Conservation (phyloP, 202 grass and related monocot species). For the Miscanthus sacchariflorus region DNA sequence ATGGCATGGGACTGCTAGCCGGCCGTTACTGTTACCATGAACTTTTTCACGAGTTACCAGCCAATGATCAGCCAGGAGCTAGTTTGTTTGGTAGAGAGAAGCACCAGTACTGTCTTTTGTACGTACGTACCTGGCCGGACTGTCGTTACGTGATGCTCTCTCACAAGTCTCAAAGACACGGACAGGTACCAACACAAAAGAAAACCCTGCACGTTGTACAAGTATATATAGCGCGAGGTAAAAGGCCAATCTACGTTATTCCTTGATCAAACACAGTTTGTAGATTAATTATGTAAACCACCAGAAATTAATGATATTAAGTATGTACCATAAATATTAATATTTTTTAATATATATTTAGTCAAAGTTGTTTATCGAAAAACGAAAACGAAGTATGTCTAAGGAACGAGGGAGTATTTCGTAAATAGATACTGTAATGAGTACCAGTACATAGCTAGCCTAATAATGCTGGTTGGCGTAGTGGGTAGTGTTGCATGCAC, state of each 20-base stretch:
- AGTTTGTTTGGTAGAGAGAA: neutral
- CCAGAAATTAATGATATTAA: no score
- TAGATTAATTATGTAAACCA: no score
- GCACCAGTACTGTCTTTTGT: neutral
- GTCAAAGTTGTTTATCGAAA: no score
- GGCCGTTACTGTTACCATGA: neutral
- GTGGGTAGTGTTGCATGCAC: slow-evolving; percentile 4
- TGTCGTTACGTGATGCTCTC: slow-evolving; percentile 26
- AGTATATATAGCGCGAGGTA: no score
- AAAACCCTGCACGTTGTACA: neutral
- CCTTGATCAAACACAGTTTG: neutral
- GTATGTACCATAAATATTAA: no score
- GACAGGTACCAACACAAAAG: neutral
- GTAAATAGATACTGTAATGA: no score
- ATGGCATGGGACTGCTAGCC: slow-evolving; percentile 21
- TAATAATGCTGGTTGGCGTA: neutral
- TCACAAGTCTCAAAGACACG: neutral
- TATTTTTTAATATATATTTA: no score
- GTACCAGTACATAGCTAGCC: no score
- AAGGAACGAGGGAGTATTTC: no score
- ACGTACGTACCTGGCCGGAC: slow-evolving; percentile 12
- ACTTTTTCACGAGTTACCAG: slow-evolving; percentile 40
- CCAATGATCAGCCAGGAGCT: slow-evolving; percentile 19
- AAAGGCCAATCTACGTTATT: no score
- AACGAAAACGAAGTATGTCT: no score